Base-by-base conservation (phyloP, 305 asterid genomes). In the Fraxinus angustifolia region DNA sequence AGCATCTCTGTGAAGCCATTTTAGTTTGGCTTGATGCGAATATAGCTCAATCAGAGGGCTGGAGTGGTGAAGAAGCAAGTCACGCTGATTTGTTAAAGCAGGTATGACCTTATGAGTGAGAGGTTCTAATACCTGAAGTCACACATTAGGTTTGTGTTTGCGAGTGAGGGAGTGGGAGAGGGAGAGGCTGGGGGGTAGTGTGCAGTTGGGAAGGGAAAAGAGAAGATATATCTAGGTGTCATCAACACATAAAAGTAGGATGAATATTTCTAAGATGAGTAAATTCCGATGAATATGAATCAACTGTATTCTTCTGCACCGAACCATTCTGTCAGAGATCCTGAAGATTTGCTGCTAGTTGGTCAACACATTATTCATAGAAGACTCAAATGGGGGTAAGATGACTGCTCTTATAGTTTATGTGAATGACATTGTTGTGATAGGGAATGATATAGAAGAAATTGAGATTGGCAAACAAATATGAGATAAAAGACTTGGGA, bases 1-100 rank as follows among this genome's bases (percentile, higher is more conserved):
- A 84, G 89, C 88, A 86, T 82, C 93, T 95, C 14, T 91, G 94
- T 85, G 89, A 90, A 79, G 96, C 91, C 58, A 86, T 93, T 90
- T 85, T 92, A 77, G 84, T 85, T 81, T 93, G 98, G 97, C 85
- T 91, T 83, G 80, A 79, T 48, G 84, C 90, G 65, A 93, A 89
- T 70, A 74, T 77, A 67, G 82, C 80, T 56, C 86, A 58, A 81
- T 75, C 86, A 48, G 90, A 86, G 82, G 79, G 76, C 83, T 79
- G 82, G 84, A 88, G 86, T 74, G 76, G 84, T 74, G 72, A 73
- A 79, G 86, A 81, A 80, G 88, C 84, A 68, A 80, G 81, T 80
- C 76, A 60, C 73, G 36, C 36, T 77, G 83, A 73, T 73, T 28
- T 89, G 79, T 28, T 89, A 30, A 78, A 56, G 74, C 88, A 90